These are phyloP conservation scores for Hippophae gyantsensis DNA, from an alignment of 306 rosid species.

Conservation along the genomic window DNA sequence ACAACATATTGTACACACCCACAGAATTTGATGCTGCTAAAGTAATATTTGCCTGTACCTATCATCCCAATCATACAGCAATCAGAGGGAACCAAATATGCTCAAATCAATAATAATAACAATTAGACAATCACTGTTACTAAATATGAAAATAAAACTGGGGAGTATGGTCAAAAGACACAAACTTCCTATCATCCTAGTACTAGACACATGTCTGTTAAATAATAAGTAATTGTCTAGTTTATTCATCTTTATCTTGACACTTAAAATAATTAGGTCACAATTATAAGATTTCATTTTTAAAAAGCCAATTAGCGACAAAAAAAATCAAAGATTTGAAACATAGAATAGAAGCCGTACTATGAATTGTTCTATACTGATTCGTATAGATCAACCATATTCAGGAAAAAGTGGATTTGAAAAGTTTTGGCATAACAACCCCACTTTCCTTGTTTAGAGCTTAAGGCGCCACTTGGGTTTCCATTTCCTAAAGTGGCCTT, in stretches of 20 bases:
- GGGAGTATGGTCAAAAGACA: no score
- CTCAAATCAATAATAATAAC: neutral
- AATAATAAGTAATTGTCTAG: no score
- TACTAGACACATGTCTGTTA: no score
- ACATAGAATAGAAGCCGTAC: neutral
- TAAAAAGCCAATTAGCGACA: neutral
- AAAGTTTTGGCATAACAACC: neutral
- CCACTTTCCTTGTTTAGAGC: slow-evolving; percentile 23
- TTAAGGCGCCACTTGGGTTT: neutral
- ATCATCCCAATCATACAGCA: neutral
- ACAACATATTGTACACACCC: neutral
- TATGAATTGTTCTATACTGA: neutral
- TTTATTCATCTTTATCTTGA: no score
- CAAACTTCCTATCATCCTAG: no score
- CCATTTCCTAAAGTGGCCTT: slow-evolving; percentile 25
- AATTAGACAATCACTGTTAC: neutral
- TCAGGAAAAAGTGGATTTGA: neutral
- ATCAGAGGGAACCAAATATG: slow-evolving; percentile 2
- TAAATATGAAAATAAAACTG: no score
- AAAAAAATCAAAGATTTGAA: neutral
- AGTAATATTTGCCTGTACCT: slow-evolving; percentile 5
- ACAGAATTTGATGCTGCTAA: neutral
- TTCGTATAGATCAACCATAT: neutral
- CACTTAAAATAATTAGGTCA: no score
- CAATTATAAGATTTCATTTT: no score